Evolutionary conservation across 2,329 filamentous ascomycete species (phyloP).

Genomic region (Fusarium chaquense): DNA sequence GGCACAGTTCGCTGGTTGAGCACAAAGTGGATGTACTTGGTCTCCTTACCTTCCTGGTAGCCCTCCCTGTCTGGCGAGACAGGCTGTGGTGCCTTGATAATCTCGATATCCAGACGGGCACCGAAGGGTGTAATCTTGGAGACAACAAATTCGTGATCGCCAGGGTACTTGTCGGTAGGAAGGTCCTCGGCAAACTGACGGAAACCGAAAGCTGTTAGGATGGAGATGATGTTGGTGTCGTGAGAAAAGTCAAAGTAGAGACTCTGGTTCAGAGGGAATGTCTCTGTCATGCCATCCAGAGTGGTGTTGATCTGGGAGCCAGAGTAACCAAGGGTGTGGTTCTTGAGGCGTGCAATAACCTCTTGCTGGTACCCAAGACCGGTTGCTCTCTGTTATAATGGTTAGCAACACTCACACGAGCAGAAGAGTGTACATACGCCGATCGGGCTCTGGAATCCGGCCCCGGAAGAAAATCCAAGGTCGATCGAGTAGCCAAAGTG

Average conservation of each 20-base stretch:
- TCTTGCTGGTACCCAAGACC: conserved; percentile 81
- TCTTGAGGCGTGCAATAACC: conserved; percentile 75
- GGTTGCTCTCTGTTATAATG: conserved; percentile 66
- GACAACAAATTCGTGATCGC: conserved; percentile 72
- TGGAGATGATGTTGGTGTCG: conserved; percentile 78
- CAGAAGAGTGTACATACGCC: conserved; percentile 58
- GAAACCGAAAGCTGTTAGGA: conserved; percentile 79
- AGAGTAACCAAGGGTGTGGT: conserved; percentile 71
- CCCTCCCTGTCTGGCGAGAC: conserved; percentile 66
- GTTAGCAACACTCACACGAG: background rate
- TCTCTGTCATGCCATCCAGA: conserved; percentile 73
- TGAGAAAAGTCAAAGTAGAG: conserved; percentile 84
- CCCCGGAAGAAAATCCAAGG: conserved; percentile 71
- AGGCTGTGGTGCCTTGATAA: conserved; percentile 76
- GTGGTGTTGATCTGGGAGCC: conserved; percentile 75
- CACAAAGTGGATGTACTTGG: conserved; percentile 79
- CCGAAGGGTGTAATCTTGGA: conserved; percentile 78
- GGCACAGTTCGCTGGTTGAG: conserved; percentile 81
- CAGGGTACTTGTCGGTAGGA: conserved; percentile 66
- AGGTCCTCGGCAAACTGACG: conserved; percentile 74
- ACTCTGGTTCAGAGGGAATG: conserved; percentile 79
- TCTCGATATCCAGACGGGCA: conserved; percentile 78
- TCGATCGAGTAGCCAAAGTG: conserved; percentile 79
- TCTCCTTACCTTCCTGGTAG: conserved; percentile 66
- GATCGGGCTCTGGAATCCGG: conserved; percentile 72